Evolutionary conservation across 1,139 yeast species (phyloP).

Genomic region (Sugiyamaella xylanicola): DNA sequence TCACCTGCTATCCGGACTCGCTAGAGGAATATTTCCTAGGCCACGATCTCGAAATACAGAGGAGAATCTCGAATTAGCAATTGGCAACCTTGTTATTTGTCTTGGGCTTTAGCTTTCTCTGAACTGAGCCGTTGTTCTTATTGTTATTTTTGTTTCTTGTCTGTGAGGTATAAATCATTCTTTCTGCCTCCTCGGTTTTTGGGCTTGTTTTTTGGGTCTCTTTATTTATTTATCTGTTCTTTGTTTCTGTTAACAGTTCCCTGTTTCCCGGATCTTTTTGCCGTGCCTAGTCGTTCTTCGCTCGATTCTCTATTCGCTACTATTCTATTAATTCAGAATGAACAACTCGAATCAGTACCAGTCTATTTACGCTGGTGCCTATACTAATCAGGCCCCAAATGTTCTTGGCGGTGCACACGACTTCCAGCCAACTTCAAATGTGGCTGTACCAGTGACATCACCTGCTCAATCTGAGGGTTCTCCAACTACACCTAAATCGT

Average conservation of each 20-base stretch:
- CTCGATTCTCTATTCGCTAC: neutral
- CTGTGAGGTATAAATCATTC: too few species aligned
- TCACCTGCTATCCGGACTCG: neutral
- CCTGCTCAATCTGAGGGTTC: slow-evolving; percentile 28
- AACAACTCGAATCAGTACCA: neutral
- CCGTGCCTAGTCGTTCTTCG: too few species aligned
- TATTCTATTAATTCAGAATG: neutral
- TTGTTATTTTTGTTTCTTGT: too few species aligned
- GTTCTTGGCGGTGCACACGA: neutral
- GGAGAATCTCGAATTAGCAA: too few species aligned
- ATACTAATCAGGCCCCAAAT: neutral
- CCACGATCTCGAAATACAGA: too few species aligned
- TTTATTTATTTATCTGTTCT: too few species aligned
- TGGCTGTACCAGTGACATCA: slow-evolving; percentile 24
- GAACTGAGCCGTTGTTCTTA: too few species aligned
- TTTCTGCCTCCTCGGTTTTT: too few species aligned
- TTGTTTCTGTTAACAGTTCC: too few species aligned
- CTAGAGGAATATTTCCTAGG: neutral
- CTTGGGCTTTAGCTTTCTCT: neutral
- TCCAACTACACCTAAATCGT: slow-evolving; percentile 22
- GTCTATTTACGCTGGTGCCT: neutral
- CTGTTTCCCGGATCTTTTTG: too few species aligned
- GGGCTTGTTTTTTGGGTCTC: too few species aligned
- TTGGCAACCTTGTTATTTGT: neutral
- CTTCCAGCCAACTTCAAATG: slow-evolving; percentile 1